These are phyloP conservation scores for Diplogelasinospora grovesii DNA, from an alignment of 495 filamentous ascomycete species.

Conservation along the genomic window DNA sequence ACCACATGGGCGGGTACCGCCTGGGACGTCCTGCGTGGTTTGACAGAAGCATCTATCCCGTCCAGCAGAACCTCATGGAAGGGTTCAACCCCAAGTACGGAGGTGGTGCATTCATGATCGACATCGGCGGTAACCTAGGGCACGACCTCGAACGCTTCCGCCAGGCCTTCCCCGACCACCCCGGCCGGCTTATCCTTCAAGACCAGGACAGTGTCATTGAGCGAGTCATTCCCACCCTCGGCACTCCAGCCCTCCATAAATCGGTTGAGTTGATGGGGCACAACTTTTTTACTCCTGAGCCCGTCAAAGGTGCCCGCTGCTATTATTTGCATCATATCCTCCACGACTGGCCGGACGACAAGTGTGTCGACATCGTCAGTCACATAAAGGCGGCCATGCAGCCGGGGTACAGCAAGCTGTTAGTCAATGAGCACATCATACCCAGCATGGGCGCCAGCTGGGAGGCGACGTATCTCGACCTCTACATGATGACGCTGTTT, in stretches of 20 bases:
- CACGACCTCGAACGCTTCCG: conserved; percentile 45
- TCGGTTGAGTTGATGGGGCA: conserved; percentile 27
- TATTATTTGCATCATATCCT: conserved; percentile 42
- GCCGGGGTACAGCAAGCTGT: conserved; percentile 38
- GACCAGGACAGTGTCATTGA: conserved; percentile 36
- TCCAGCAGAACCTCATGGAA: conserved; percentile 31
- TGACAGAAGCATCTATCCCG: conserved; percentile 43
- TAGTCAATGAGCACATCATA: conserved; percentile 50
- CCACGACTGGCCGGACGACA: conserved; percentile 44
- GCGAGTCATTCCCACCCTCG: conserved; percentile 10
- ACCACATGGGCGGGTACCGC: conserved; percentile 45
- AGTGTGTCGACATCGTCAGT: conserved; percentile 29
- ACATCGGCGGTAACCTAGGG: conserved; percentile 47
- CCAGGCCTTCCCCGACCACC: conserved; percentile 28
- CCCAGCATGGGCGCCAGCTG: conserved; percentile 32
- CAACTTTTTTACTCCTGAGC: conserved; percentile 34
- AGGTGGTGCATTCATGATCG: conserved; percentile 37
- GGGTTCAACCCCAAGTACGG: conserved; percentile 18
- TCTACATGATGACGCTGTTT: conserved; percentile 21
- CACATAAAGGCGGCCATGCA: conserved; percentile 34
- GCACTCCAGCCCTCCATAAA: too few species aligned
- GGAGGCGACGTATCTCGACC: conserved; percentile 35
- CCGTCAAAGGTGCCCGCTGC: conserved; percentile 35
- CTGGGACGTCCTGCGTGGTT: conserved; percentile 47
- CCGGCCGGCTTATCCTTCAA: conserved; percentile 43